Evolutionary conservation across 805 yeast genomes (phyloP), one percentile per base, ranked within the genome.

Genomic region (Dipodascus geniculatus): DNA sequence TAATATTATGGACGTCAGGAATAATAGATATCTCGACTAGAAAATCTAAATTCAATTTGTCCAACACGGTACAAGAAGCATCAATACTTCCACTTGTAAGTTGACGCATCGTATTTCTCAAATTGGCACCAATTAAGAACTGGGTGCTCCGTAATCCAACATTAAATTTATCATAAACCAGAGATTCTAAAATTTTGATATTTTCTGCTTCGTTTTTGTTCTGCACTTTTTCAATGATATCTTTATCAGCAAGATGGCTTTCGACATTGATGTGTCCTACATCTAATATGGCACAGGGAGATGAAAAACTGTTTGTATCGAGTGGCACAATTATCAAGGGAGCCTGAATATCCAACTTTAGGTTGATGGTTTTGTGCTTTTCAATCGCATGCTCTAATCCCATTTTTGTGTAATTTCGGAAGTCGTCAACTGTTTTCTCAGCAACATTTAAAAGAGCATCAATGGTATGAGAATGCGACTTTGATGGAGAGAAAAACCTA

Each of bases 381-480:
- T 89, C 96, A 60, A 95, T 74, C 0, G 96, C 93, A 59, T 93
- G 89, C 68, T 91, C 95, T 19, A 93, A 74, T 0, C 98, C 98
- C 57, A 93, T 77, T 62, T 96, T 75, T 0, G 98, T 93, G 64
- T 89, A 96, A 23, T 82, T 74, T 0, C 97, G 83, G 58, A 93
- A 73, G 1, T 95, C 97, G 62, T 88, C 96, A 55, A 93, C 85
- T 0, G 96, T 90, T 0, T 90, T 87, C 57, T 90, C 96, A 0
- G 99, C 99, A 1, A 96, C 98, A 66, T 80, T 83, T 80, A 93
- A 80, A 23, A 95, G 79, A 9, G 93, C 93, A 42, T 89, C 91
- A 22, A 93, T 81, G 0, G 97, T 89, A 62, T 89, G 96, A 53
- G 82, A 73, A 60, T 89, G 95, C 23, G 81, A 81, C 55, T 81